Evolutionary conservation across 129 eudicot species (phyloP).

Genomic region (Centella asiatica): DNA sequence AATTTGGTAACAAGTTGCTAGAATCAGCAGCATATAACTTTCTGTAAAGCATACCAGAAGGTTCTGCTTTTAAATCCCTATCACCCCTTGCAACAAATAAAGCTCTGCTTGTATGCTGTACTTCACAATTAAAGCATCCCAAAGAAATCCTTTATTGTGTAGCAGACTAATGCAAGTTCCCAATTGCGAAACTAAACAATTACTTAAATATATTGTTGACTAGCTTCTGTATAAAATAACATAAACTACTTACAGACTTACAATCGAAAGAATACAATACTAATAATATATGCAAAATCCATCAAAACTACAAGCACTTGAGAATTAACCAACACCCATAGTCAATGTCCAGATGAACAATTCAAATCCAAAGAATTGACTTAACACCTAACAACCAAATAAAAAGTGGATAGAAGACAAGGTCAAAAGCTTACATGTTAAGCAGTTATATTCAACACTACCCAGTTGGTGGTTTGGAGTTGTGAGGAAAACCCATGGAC

Average conservation of each 20-base stretch:
- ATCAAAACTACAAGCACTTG: background rate
- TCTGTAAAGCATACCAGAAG: too few species aligned
- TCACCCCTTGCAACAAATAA: background rate
- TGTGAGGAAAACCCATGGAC: constrained; percentile 8
- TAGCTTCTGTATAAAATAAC: background rate
- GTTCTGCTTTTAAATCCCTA: background rate
- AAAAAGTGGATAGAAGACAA: background rate
- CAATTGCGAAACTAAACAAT: background rate
- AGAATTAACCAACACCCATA: background rate
- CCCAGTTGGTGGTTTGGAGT: constrained; percentile 14
- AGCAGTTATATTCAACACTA: background rate
- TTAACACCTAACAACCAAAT: background rate
- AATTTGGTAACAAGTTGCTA: background rate
- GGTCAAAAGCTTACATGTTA: constrained; percentile 19
- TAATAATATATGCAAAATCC: background rate
- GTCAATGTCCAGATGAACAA: background rate
- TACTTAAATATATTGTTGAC: background rate
- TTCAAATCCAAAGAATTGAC: background rate
- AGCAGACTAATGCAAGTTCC: background rate
- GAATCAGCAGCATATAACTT: background rate
- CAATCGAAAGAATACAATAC: background rate
- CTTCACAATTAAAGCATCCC: background rate
- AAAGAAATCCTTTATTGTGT: background rate
- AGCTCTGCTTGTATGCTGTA: background rate
- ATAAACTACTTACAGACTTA: background rate